phyloP scores from a whole-genome alignment of 495 filamentous ascomycete species.

The Massariosphaeria phaeospora region DNA sequence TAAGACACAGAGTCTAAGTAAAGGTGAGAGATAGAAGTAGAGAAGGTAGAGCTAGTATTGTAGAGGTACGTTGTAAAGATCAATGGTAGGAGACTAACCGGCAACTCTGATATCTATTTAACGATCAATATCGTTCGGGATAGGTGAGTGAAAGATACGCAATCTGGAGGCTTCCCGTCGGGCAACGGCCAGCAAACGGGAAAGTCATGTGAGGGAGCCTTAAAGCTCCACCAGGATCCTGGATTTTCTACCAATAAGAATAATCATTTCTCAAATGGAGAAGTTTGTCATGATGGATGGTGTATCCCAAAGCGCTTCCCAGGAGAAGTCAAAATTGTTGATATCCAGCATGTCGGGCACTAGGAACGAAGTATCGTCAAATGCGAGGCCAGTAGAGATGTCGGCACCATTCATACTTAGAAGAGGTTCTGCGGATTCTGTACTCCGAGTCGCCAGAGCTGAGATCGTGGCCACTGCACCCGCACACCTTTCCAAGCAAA shows the following conservation, averaged over 20 bases:
- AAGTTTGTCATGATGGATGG: constrained; percentile 25
- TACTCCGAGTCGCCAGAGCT: constrained; percentile 12
- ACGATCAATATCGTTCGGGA: not conserved
- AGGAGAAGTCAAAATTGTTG: constrained; percentile 24
- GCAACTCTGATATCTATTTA: not conserved
- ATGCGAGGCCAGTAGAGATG: not conserved
- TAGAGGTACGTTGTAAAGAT: no score
- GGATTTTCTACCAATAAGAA: not conserved
- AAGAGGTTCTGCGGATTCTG: not conserved
- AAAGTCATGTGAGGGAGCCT: not conserved
- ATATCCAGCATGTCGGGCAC: constrained; percentile 20
- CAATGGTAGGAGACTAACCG: not conserved
- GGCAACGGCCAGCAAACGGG: not conserved
- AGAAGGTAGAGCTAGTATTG: not conserved
- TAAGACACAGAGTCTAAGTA: no score
- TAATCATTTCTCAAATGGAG: not conserved
- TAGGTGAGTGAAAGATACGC: not conserved
- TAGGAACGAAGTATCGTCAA: constrained; percentile 16
- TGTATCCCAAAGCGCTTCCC: constrained; percentile 27
- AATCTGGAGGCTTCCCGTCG: constrained; percentile 11
- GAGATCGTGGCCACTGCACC: constrained; percentile 36
- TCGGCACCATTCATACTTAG: not conserved
- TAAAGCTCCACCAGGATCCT: not conserved
- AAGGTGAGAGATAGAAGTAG: no score
- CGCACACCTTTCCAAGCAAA: constrained; percentile 51